Conservation (phyloP, 2,329 filamentous ascomycete genomes). For the Arthrobotrys megalospora region DNA sequence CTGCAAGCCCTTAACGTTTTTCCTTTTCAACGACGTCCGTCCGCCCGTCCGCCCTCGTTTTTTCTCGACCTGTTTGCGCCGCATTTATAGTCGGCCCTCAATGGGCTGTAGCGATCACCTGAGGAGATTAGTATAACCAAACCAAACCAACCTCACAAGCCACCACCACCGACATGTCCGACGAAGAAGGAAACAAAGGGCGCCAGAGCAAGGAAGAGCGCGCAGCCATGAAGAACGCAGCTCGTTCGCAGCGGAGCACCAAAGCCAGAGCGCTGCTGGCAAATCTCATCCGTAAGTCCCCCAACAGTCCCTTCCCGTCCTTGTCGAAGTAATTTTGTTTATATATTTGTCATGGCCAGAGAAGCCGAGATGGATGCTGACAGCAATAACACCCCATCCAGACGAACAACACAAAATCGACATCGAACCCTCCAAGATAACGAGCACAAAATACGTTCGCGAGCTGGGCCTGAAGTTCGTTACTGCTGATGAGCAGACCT, state of each 20-base stretch:
- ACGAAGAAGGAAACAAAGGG: constrained; percentile 59
- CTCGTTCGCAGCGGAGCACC: constrained; percentile 54
- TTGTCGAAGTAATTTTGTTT: constrained; percentile 33
- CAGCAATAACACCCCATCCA: constrained; percentile 27
- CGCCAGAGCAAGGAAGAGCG: constrained; percentile 60
- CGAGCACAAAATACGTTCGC: constrained; percentile 58
- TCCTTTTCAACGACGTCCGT: constrained; percentile 20
- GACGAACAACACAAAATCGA: constrained; percentile 61
- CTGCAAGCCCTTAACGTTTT: background rate
- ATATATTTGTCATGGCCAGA: constrained; percentile 58
- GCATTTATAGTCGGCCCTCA: constrained; percentile 61
- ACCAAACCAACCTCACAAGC: constrained; percentile 28
- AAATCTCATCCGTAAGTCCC: constrained; percentile 52
- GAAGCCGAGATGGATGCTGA: constrained; percentile 54
- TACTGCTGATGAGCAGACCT: constrained; percentile 54
- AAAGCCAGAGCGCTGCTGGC: constrained; percentile 49
- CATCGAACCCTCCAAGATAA: constrained; percentile 59
- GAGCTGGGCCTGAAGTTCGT: constrained; percentile 59
- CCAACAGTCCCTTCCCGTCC: background rate
- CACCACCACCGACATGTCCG: constrained; percentile 50
- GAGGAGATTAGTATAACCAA: constrained; percentile 46
- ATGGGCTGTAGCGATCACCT: constrained; percentile 60
- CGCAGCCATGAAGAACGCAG: constrained; percentile 59
- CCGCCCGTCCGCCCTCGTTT: constrained; percentile 10
- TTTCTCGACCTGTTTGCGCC: constrained; percentile 44